A percentile compares a stretch with the other conserved stretches of the same genome.
phyloP scores from a whole-genome alignment of 257 asterid genomes.

The Salvia rosmarinus region DNA sequence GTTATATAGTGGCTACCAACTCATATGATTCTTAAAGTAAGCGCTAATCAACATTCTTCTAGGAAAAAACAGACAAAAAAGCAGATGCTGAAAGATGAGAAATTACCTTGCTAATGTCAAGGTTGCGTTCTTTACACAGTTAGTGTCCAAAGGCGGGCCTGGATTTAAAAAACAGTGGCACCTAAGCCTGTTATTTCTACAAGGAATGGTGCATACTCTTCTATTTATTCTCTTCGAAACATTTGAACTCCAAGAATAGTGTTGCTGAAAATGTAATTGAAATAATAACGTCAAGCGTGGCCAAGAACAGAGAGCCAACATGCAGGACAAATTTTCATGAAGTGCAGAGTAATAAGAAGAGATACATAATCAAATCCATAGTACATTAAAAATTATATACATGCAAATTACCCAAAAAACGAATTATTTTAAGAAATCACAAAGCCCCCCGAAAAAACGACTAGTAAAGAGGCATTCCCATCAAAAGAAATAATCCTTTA shows the following conservation, averaged over 20 bases:
- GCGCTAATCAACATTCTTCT: neutral
- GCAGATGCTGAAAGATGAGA: constrained; percentile 8
- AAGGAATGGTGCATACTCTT: constrained; percentile 47
- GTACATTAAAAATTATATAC: neutral
- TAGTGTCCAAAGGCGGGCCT: constrained; percentile 49
- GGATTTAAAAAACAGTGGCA: constrained; percentile 69
- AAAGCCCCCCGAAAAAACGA: neutral
- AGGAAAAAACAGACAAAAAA: neutral
- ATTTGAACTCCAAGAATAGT: constrained; percentile 58
- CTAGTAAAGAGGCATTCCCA: neutral
- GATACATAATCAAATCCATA: constrained; percentile 10
- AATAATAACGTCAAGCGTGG: constrained; percentile 29
- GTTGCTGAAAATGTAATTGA: constrained; percentile 53
- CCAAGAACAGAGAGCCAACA: constrained; percentile 17
- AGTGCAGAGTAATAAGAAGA: neutral
- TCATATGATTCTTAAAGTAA: neutral
- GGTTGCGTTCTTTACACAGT: constrained; percentile 62
- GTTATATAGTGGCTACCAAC: constrained; percentile 7
- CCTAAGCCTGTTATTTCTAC: constrained; percentile 51
- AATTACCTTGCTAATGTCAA: constrained; percentile 65
- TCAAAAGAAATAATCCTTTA: neutral
- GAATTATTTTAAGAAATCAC: constrained; percentile 4
- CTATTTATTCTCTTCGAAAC: constrained; percentile 50
- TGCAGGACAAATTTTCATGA: constrained; percentile 9
- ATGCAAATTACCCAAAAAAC: constrained; percentile 8